Percentiles rank a stretch among this genome's conserved stretches.
phyloP scores from a whole-genome alignment of 768 basidiomycete species.

The Macrolepiota dolichaula region DNA sequence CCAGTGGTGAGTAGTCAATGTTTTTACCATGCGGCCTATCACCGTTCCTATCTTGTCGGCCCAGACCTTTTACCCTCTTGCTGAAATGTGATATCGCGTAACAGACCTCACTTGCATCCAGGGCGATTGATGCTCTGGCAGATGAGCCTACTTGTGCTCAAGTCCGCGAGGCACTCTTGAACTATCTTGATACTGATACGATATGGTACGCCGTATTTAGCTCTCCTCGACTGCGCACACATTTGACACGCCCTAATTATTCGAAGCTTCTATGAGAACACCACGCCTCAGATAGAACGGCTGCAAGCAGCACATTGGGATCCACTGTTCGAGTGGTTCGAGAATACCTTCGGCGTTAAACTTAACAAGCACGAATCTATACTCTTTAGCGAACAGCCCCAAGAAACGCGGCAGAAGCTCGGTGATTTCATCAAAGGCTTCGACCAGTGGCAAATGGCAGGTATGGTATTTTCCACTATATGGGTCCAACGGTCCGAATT shows the following conservation, averaged over 20 bases:
- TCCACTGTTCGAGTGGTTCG: conserved; percentile 80
- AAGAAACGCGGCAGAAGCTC: conserved; percentile 62
- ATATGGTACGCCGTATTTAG: conserved; percentile 56
- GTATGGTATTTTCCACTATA: conserved; percentile 42
- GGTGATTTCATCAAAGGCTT: conserved; percentile 54
- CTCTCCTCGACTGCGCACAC: not conserved
- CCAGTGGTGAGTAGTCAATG: conserved; percentile 66
- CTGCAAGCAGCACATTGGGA: conserved; percentile 87
- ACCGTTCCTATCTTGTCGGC: conserved; percentile 1
- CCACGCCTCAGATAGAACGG: conserved; percentile 60
- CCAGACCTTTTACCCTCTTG: not conserved
- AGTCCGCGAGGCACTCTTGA: conserved; percentile 66
- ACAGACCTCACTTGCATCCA: conserved; percentile 87
- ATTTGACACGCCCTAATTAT: conserved; percentile 9
- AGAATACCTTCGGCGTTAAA: conserved; percentile 60
- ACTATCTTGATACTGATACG: conserved; percentile 93
- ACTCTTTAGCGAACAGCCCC: conserved; percentile 64
- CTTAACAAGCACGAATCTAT: conserved; percentile 72
- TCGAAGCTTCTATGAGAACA: conserved; percentile 83
- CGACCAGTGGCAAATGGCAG: conserved; percentile 86
- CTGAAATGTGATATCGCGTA: not conserved
- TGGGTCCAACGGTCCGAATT: not conserved
- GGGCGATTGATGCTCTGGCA: conserved; percentile 79
- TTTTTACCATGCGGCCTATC: conserved; percentile 2
- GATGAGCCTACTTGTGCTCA: conserved; percentile 53